Evolutionary conservation across 2,329 filamentous ascomycete species (phyloP), one percentile per base, ranked within the genome.

Genomic region (Arthroderma sp.): DNA sequence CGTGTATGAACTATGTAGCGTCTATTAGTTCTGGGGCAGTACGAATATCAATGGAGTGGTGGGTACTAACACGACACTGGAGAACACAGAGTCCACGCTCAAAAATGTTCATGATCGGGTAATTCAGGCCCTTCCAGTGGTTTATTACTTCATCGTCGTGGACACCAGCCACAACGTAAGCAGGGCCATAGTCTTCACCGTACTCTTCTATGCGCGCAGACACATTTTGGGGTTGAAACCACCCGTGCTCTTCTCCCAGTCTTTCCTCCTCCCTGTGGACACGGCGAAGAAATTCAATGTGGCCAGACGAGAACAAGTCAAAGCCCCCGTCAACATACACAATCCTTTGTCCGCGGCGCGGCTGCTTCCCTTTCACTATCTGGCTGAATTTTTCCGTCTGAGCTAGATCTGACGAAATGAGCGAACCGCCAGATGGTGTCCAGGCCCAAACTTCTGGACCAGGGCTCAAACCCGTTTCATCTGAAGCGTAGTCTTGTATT

Each of bases 91-190:
- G 78, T 1, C 88, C 88, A 36, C 91, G 82, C 70, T 98, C 91
- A 57, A 89, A 94, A 46, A 94, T 88, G 69, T 96, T 98, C 91
- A 98, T 98, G 68, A 98, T 96, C 28, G 91, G 91, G 61, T 95
- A 98, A 68, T 98, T 98, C 56, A 95, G 75, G 32, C 91, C 89
- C 67, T 96, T 96, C 83, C 87, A 93, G 56, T 82, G 72, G 66
- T 98, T 98, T 64, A 98, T 94, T 48, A 94, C 87, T 51, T 83
- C 79, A 62, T 98, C 91, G 57, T 94, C 85, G 65, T 98, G 91
- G 27, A 98, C 81, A 40, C 91, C 91, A 2, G 86, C 88, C 37
- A 96, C 78, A n/a, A 98, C 75, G 60, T 86, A 96, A 5, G 80
- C 82, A 0, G 87, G 86, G 0, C 77, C 72, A 57, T 93, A 94